Percentiles rank a stretch among this genome's conserved stretches.
These are phyloP conservation scores for Pyricularia pennisetigena DNA, from an alignment of 2,329 filamentous ascomycete species.

Conservation along the genomic window DNA sequence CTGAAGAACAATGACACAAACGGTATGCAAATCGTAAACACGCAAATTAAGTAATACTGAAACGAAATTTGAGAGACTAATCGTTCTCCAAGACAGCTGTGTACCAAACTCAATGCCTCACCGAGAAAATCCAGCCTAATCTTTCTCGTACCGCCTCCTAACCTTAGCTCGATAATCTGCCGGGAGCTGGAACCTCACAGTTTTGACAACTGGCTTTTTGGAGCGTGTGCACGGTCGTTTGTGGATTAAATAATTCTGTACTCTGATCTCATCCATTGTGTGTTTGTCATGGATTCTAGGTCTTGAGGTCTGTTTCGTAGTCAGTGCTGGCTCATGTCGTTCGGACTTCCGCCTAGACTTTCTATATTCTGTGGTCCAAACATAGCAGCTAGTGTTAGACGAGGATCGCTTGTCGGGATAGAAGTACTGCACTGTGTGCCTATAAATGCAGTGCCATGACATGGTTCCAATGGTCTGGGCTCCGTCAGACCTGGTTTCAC, in stretches of 20 bases:
- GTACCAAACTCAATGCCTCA: background rate
- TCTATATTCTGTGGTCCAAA: background rate
- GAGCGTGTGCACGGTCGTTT: background rate
- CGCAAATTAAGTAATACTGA: background rate
- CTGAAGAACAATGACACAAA: background rate
- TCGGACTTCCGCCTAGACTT: background rate
- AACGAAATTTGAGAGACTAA: background rate
- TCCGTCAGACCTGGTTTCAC: background rate
- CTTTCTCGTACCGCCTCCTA: background rate
- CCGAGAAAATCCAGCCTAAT: slow-evolving; percentile 1
- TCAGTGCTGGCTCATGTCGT: background rate
- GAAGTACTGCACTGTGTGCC: slow-evolving; percentile 1
- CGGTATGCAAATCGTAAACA: background rate
- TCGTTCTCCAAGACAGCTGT: background rate
- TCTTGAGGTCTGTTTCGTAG: background rate
- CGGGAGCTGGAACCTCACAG: background rate
- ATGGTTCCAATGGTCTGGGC: background rate
- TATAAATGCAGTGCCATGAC: background rate
- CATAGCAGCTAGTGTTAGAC: background rate
- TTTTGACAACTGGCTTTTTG: background rate
- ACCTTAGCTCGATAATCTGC: background rate
- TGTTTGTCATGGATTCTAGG: background rate
- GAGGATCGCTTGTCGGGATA: background rate
- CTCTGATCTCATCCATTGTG: background rate
- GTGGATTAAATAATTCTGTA: background rate